Evolutionary conservation across 192 early-diverging fungal species (phyloP).

Genomic region (Backusella psychrophila): DNA sequence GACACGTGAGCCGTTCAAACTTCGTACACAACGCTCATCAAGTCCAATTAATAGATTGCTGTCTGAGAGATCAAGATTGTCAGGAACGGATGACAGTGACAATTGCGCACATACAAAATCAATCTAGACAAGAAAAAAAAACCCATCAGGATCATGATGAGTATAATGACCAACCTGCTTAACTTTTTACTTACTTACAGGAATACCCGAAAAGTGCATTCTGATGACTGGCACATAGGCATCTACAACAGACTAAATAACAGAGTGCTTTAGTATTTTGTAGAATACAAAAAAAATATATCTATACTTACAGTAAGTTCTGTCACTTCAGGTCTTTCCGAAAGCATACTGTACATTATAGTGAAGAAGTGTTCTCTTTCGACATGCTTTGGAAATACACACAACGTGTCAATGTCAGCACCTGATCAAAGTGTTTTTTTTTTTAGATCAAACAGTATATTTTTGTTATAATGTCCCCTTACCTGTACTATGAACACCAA

Average conservation of each 20-base stretch:
- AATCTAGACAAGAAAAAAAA: conserved; percentile 50
- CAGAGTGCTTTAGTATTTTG: background rate
- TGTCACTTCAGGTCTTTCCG: conserved; percentile 74
- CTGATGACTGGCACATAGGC: conserved; percentile 96
- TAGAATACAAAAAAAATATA: background rate
- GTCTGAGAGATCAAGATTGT: conserved; percentile 84
- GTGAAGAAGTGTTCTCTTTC: conserved; percentile 91
- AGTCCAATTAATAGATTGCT: conserved; percentile 80
- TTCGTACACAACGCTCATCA: conserved; percentile 84
- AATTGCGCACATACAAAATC: conserved; percentile 92
- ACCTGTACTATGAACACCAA: conserved; percentile 93
- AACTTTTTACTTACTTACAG: conserved; percentile 45
- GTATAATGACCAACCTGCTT: background rate
- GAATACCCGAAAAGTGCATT: conserved; percentile 88
- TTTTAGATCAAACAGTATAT: background rate
- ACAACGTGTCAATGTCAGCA: conserved; percentile 97
- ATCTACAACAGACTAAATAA: conserved; percentile 66
- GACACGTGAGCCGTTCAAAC: conserved; percentile 95
- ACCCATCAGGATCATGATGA: background rate
- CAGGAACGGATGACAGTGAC: conserved; percentile 67
- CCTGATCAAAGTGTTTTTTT: conserved; percentile 43
- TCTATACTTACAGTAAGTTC: conserved; percentile 65
- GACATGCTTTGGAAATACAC: conserved; percentile 89
- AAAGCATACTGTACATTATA: conserved; percentile 82
- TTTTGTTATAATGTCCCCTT: conserved; percentile 11